Conservation (phyloP, 2,329 filamentous ascomycete genomes). For the Hawksworthiomyces lignivorus region DNA sequence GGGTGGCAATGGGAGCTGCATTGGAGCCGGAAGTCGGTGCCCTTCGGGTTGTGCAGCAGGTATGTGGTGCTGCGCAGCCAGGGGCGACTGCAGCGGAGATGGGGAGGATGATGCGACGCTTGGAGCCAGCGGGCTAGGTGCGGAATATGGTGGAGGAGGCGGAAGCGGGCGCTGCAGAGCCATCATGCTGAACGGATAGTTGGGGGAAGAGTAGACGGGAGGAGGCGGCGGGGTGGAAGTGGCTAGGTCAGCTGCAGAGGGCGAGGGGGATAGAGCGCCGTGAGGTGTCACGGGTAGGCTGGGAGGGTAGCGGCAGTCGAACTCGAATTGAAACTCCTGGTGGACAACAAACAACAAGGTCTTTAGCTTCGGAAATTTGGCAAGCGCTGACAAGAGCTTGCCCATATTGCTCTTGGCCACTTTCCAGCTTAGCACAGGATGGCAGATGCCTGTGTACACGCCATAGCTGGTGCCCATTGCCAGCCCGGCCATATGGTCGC, state of each 20-base stretch:
- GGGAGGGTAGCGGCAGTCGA: conserved; percentile 23
- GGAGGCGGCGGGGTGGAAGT: neutral
- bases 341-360: conserved; percentile 38
- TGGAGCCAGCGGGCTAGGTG: neutral
- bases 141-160: neutral
- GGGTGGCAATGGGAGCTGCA: neutral
- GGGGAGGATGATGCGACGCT: neutral
- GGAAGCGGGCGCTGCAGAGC: neutral
- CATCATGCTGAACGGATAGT: neutral
- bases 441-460: conserved; percentile 35
- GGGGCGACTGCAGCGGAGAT: neutral
- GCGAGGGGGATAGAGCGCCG: neutral
- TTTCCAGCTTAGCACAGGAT: conserved; percentile 37
- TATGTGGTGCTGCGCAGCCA: no score
- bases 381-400: conserved; percentile 32
- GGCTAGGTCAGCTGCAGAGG: no score
- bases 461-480: conserved; percentile 40
- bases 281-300: neutral
- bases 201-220: neutral
- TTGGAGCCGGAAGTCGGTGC: no score
- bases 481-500: conserved; percentile 31
- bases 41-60: no score
- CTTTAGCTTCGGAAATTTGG: conserved; percentile 32
- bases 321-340: conserved; percentile 40
- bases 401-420: conserved; percentile 35